Evolutionary conservation across 2,329 filamentous ascomycete species (phyloP), one percentile per base, ranked within the genome.

Genomic region (Sphaerulina populicola): DNA sequence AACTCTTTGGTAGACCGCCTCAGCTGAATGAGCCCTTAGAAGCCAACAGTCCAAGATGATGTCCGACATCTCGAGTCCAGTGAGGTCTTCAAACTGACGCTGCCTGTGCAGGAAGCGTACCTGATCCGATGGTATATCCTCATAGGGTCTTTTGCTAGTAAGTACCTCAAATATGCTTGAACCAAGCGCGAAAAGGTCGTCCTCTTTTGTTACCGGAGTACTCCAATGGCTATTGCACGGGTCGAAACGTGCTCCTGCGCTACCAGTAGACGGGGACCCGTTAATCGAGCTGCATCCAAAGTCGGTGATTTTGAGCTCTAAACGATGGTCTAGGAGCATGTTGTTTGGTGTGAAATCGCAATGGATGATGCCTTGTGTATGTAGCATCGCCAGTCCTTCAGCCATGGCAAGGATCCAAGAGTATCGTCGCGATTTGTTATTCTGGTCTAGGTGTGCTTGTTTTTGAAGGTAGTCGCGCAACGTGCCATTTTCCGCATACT

Each of bases 111-210:
- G 44, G n/a, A 31, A 29, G 27, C 44, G 31, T n/a, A 47, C 44
- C 33, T 47, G 44, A 38, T 31, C 29, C 44, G 44, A 47, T 31
- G 27, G 30, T 29, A 47, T 47, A 12, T 47, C 44, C 14, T 47
- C 31, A 33, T 10, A 47, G 12, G 44, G 44, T 27, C 44, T 38
- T 9, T 47, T 33, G 35, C 33, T 27, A 30, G 47, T 49, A 10
- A 49, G 37, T 10, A 49, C 18, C 37, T 49, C 38, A 31, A 44
- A 38, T 18, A 49, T 37, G 18, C 39, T 49, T 30, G 47, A 49
- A 11, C 47, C 47, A 42, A 33, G 30, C 36, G 47, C 47, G 31
- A 51, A 51, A 31, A 51, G 14, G 15, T 51, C 48, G 35, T 45
- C 36, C 3, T 39, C 40, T n/a, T 38, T 12, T 23, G 12, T 51